Conservation (phyloP, 2,329 filamentous ascomycete species). For the Penicillium sp. region DNA sequence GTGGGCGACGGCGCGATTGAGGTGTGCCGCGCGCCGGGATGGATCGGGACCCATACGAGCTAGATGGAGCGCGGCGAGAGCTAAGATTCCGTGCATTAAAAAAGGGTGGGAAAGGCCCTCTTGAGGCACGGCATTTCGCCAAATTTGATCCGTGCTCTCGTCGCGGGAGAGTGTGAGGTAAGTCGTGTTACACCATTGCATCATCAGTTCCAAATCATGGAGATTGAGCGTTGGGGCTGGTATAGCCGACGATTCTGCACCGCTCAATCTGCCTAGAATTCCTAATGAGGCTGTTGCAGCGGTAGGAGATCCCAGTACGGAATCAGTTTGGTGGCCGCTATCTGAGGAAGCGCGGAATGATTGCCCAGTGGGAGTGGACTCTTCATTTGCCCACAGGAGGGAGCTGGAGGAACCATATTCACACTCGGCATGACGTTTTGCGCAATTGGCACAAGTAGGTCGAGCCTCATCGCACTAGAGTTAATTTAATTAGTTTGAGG, state of each 20-base stretch:
- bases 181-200: constrained; percentile 40
- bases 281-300: constrained; percentile 27
- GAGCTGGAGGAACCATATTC: constrained; percentile 34
- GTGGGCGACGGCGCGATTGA: constrained; percentile 36
- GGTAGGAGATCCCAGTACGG: constrained; percentile 7
- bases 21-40: constrained; percentile 26
- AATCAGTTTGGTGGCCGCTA: constrained; percentile 15
- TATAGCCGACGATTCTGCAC: constrained; percentile 7
- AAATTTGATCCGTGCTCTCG: constrained; percentile 33
- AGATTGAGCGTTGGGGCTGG: constrained; percentile 41
- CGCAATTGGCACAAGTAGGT: constrained; percentile 34
- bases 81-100: constrained; percentile 39
- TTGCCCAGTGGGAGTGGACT: constrained; percentile 11
- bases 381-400: constrained; percentile 34
- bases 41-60: constrained; percentile 30
- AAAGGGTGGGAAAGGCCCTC: constrained; percentile 36
- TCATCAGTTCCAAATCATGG: constrained; percentile 46
- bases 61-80: constrained; percentile 36
- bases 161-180: constrained; percentile 30
- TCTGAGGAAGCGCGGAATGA: constrained; percentile 22
- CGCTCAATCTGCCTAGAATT: constrained; percentile 24
- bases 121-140: constrained; percentile 32
- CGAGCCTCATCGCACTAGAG: constrained; percentile 34
- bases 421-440: constrained; percentile 32
- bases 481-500: not conserved